Base-by-base conservation (phyloP, 2,329 filamentous ascomycete genomes). In the Pseudogymnoascus sp. region DNA sequence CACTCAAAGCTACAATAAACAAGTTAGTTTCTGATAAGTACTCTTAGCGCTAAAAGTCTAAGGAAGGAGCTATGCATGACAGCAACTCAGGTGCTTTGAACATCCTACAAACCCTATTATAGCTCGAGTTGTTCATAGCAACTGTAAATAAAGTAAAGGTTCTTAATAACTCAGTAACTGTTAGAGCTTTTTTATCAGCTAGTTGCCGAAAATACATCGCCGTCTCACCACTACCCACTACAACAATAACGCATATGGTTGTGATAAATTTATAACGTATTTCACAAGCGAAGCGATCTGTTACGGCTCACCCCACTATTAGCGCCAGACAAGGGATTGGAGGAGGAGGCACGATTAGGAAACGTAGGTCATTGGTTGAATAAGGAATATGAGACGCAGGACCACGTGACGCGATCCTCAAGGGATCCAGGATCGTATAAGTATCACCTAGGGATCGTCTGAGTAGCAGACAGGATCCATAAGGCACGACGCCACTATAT, bases 101-200 rank as follows among this genome's bases (percentile, higher is more conserved):
- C 4, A 12, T 2, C 10, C 11, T 21, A 23, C 18, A 21, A 14
- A 12, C 0, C 40, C 18, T 21, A 16, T 18, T 21, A 42, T 42
- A 42, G 16, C 12, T 23, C 2, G 2, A 47, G 12, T 14, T 23
- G 8, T 39, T 45, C 47, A 31, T 34, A 45, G 54, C 60, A 23
- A 62, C 29, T 51, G 62, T 26, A 26, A 65, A 54, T 51, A 62
- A 59, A 23, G 62, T 31, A 10, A 57, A 59, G 31, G 21, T 11
- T n/a, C 12, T 26, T 23, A 16, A 23, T 14, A 12, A 26, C 42
- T 26, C 21, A n/a, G 10, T n/a, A n/a, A 14, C 21, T 45, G 18
- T 45, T 5, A 18, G 10, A 21, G 16, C 40, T 4, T 45, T 45
- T 4, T 11, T 21, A 21, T 11, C 8, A 12, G 16, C 40, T 11